phyloP scores from a whole-genome alignment of 768 basidiomycete species.

The Sporobolomyces roseus region DNA sequence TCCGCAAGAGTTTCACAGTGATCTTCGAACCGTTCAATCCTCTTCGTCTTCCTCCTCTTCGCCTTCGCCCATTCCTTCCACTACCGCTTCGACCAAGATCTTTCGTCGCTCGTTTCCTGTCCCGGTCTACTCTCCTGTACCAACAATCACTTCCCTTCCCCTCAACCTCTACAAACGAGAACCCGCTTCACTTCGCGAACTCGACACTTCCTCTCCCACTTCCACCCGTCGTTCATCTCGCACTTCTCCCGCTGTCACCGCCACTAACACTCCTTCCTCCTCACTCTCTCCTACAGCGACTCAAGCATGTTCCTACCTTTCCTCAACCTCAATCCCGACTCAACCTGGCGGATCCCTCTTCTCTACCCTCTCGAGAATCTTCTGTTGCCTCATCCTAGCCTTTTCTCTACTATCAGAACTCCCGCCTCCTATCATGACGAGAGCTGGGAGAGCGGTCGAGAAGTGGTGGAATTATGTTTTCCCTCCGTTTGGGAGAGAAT shows the following conservation, averaged over 20 bases:
- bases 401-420: conserved; percentile 30
- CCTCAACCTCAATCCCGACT: conserved; percentile 26
- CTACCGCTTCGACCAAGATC: conserved; percentile 7
- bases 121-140: neutral
- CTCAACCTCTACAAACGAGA: neutral
- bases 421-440: conserved; percentile 4
- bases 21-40: conserved; percentile 8
- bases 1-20: neutral
- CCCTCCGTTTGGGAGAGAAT: conserved; percentile 27
- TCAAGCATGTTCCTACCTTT: conserved; percentile 14
- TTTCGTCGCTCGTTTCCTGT: conserved; percentile 2
- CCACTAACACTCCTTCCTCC: neutral
- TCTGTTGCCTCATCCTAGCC: conserved; percentile 28
- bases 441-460: neutral
- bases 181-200: neutral
- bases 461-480: conserved; percentile 31
- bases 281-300: neutral
- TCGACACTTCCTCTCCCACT: neutral
- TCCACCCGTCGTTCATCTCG: neutral
- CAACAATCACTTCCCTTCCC: neutral
- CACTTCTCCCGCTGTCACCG: conserved; percentile 5
- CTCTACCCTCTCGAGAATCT: conserved; percentile 34
- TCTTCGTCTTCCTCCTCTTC: neutral
- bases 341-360: conserved; percentile 31
- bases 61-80: neutral